Conservation (phyloP, 2,329 filamentous ascomycete species). For the Epicoccum nigrum region DNA sequence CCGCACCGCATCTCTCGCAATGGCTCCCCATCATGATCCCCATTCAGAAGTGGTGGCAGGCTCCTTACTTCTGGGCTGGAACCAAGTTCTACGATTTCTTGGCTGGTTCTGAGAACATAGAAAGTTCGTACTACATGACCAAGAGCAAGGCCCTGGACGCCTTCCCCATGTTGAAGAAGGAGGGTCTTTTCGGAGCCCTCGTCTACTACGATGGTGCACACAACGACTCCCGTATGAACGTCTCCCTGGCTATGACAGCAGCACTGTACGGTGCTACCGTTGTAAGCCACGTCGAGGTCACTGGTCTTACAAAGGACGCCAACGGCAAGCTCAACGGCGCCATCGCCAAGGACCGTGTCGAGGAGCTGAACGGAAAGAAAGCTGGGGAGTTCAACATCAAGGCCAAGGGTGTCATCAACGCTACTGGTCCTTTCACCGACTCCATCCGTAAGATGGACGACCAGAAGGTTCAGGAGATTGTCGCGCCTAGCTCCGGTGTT, state of each 20-base stretch:
- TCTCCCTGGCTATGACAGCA: slow-evolving; percentile 85
- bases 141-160: slow-evolving; percentile 84
- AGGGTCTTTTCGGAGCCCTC: slow-evolving; percentile 77
- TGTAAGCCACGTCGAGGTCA: slow-evolving; percentile 84
- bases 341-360: slow-evolving; percentile 71
- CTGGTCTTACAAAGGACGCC: slow-evolving; percentile 74
- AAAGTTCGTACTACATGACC: slow-evolving; percentile 86
- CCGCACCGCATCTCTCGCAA: slow-evolving; percentile 78
- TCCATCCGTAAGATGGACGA: slow-evolving; percentile 87
- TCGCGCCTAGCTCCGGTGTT: slow-evolving; percentile 83
- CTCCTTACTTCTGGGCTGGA: slow-evolving; percentile 77
- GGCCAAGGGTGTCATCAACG: slow-evolving; percentile 85
- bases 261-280: slow-evolving; percentile 85
- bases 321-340: slow-evolving; percentile 77
- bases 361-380: slow-evolving; percentile 67
- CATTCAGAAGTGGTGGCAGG: slow-evolving; percentile 82
- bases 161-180: slow-evolving; percentile 86
- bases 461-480: slow-evolving; percentile 72
- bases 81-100: slow-evolving; percentile 86
- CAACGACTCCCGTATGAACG: slow-evolving; percentile 92
- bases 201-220: slow-evolving; percentile 93
- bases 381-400: slow-evolving; percentile 71
- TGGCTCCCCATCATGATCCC: slow-evolving; percentile 86
- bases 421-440: slow-evolving; percentile 87
- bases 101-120: slow-evolving; percentile 84